A percentile compares a stretch with the other conserved stretches of the same genome.
Evolutionary conservation across 495 filamentous ascomycete species (phyloP).

Genomic region (Apodospora peruviana): DNA sequence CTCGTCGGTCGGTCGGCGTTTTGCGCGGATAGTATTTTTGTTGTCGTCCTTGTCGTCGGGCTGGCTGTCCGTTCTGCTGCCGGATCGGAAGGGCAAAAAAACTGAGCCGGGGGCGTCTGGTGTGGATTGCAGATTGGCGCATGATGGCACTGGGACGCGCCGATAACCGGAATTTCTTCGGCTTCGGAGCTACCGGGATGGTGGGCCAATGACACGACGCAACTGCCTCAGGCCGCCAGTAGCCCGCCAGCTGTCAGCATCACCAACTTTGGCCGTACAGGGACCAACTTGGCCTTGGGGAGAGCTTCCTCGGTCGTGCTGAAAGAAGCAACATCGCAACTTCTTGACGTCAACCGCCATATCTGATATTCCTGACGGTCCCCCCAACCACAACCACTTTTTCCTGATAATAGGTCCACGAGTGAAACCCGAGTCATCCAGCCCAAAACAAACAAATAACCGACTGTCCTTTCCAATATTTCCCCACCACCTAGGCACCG

Average conservation of each 20-base stretch:
- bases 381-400: too few relatives aligned
- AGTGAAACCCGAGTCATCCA: too few relatives aligned
- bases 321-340: conserved; percentile 29
- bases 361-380: neutral
- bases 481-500: neutral
- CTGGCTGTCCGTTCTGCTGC: neutral
- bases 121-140: neutral
- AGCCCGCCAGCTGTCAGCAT: neutral
- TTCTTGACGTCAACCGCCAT: conserved; percentile 12
- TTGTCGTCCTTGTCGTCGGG: neutral
- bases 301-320: conserved; percentile 12
- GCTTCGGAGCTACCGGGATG: neutral
- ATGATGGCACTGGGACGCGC: neutral
- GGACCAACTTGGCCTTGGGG: conserved; percentile 3
- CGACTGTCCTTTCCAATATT: neutral
- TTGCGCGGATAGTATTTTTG: neutral
- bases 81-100: neutral
- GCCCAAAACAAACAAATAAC: neutral
- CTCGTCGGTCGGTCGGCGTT: too few relatives aligned
- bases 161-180: conserved; percentile 21
- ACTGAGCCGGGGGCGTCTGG: neutral
- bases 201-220: neutral
- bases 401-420: too few relatives aligned
- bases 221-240: conserved; percentile 1
- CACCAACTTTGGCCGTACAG: neutral